Conservation (phyloP, 2,329 filamentous ascomycete genomes). For the Ascochyta koolunga region DNA sequence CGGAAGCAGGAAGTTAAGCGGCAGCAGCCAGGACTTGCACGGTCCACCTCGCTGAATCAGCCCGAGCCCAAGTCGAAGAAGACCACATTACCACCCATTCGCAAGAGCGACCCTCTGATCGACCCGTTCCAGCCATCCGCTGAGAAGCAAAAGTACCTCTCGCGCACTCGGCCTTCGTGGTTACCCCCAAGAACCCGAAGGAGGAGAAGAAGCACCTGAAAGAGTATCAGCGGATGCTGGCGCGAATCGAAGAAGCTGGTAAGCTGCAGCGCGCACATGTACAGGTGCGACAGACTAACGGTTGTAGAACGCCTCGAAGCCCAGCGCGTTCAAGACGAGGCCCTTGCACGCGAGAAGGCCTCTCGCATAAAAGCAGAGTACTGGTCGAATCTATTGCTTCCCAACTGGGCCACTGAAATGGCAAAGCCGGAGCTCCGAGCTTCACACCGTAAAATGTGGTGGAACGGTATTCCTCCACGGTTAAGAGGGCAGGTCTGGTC, state of each 20-base stretch:
- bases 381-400: conserved; percentile 79
- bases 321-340: conserved; percentile 55
- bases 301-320: conserved; percentile 39
- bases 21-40: conserved; percentile 51
- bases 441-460: conserved; percentile 73
- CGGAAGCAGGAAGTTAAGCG: conserved; percentile 59
- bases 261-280: conserved; percentile 21
- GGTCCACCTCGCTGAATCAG: conserved; percentile 39
- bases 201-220: conserved; percentile 90
- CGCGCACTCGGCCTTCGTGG: conserved; percentile 79
- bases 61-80: conserved; percentile 56
- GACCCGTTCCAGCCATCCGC: conserved; percentile 83
- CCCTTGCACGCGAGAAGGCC: conserved; percentile 57
- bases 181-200: conserved; percentile 85
- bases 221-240: conserved; percentile 85
- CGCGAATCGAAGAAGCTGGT: conserved; percentile 64
- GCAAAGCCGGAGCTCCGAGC: conserved; percentile 44
- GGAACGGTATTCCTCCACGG: conserved; percentile 76
- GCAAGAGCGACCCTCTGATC: conserved; percentile 79
- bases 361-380: conserved; percentile 60
- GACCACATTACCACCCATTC: conserved; percentile 65
- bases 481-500: conserved; percentile 73
- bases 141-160: conserved; percentile 84
- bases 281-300: conserved; percentile 17
- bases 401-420: conserved; percentile 75